Percentiles rank a stretch among this genome's conserved stretches.
These are phyloP conservation scores for Sonneratia alba DNA, from an alignment of 345 rosid genomes.

Conservation along the genomic window DNA sequence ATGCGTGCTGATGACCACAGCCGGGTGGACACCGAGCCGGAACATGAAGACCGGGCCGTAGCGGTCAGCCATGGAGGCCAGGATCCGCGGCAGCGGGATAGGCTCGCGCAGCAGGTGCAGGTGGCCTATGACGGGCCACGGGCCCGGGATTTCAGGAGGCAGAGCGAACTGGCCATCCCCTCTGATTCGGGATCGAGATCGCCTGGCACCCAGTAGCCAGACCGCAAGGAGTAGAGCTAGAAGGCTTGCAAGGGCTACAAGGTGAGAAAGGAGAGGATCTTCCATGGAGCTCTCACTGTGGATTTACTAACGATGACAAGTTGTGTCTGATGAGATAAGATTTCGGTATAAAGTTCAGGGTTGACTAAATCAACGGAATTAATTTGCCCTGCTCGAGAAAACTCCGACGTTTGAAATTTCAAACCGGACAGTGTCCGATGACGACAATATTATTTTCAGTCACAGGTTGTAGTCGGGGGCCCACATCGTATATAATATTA, in stretches of 20 bases:
- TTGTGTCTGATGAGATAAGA: no score
- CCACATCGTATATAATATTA: no score
- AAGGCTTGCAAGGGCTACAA: background rate
- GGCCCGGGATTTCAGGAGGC: conserved; percentile 20
- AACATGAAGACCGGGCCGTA: conserved; percentile 42
- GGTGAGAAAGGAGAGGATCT: background rate
- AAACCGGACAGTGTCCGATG: no score
- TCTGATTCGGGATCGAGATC: conserved; percentile 17
- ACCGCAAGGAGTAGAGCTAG: conserved; percentile 1
- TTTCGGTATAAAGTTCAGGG: no score
- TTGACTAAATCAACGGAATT: no score
- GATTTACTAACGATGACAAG: no score
- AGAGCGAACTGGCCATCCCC: background rate
- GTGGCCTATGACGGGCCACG: conserved; percentile 55
- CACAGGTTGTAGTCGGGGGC: no score
- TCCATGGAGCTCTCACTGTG: background rate
- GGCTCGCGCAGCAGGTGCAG: conserved; percentile 34
- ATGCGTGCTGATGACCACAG: conserved; percentile 32
- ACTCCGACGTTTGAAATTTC: no score
- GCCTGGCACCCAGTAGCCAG: background rate
- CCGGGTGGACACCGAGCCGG: conserved; percentile 30
- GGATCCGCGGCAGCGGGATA: conserved; percentile 27
- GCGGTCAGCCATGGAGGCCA: conserved; percentile 36
- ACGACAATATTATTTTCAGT: no score
- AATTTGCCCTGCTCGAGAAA: no score